These are phyloP conservation scores for Talaromyces amestolkiae DNA, from an alignment of 2,329 filamentous ascomycete species.

Conservation along the genomic window DNA sequence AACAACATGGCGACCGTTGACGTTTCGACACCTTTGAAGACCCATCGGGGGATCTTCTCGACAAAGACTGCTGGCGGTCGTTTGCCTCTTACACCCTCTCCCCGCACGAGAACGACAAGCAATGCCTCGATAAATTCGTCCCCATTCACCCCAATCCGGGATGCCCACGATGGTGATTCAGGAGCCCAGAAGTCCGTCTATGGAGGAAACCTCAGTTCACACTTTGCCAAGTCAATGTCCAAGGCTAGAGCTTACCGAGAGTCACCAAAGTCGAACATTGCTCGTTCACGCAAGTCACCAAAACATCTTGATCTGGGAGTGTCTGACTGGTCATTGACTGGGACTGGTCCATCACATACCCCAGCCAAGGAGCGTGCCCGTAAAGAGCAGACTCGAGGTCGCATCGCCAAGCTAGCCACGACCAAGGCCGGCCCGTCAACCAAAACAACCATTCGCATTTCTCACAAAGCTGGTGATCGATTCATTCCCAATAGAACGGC, in stretches of 20 bases:
- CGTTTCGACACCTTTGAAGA: constrained; percentile 90
- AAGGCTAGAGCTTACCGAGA: constrained; percentile 63
- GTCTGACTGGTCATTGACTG: constrained; percentile 87
- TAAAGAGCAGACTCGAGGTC: constrained; percentile 51
- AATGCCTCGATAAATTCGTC: constrained; percentile 59
- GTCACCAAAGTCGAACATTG: constrained; percentile 95
- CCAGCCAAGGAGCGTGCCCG: constrained; percentile 60
- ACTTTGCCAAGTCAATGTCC: constrained; percentile 66
- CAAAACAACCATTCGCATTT: constrained; percentile 72
- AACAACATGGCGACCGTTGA: constrained; percentile 71
- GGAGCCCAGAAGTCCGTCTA: constrained; percentile 68
- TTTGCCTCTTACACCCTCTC: constrained; percentile 91
- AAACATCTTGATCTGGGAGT: constrained; percentile 86
- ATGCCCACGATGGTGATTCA: constrained; percentile 55
- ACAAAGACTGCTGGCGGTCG: constrained; percentile 90
- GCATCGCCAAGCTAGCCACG: constrained; percentile 53
- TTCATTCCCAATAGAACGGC: constrained; percentile 94
- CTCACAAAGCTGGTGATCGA: constrained; percentile 74
- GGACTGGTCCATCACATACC: constrained; percentile 67
- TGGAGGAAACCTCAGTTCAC: constrained; percentile 73
- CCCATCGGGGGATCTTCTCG: constrained; percentile 88
- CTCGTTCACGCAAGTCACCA: constrained; percentile 65
- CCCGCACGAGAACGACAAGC: constrained; percentile 59
- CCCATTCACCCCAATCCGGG: constrained; percentile 72
- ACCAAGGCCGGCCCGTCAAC: constrained; percentile 26